These are phyloP conservation scores for Aspergillus affinis DNA, from an alignment of 495 filamentous ascomycete species.

Conservation along the genomic window DNA sequence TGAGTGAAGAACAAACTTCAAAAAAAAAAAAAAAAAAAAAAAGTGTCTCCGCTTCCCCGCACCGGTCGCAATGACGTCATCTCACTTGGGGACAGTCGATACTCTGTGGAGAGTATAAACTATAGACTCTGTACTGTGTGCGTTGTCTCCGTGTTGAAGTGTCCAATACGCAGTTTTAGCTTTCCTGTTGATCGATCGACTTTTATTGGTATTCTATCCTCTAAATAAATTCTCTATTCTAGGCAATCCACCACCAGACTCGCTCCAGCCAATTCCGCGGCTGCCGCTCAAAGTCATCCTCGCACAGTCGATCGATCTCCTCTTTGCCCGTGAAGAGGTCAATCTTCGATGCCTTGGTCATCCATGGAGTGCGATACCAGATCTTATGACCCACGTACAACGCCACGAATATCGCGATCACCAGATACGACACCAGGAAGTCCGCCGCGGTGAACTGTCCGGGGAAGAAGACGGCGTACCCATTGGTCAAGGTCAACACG, in stretches of 20 bases:
- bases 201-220: too few species aligned
- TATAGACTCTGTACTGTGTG: too few species aligned
- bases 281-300: constrained; percentile 25
- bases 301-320: constrained; percentile 33
- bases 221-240: too few species aligned
- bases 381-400: constrained; percentile 50
- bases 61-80: not conserved
- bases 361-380: constrained; percentile 39
- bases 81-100: too few species aligned
- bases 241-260: constrained; percentile 35
- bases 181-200: too few species aligned
- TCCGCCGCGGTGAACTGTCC: constrained; percentile 38
- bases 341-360: constrained; percentile 48
- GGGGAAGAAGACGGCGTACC: constrained; percentile 64
- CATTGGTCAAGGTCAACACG: constrained; percentile 62
- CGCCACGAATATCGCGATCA: constrained; percentile 68
- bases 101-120: too few species aligned
- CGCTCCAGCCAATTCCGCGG: constrained; percentile 35
- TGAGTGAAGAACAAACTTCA: too few species aligned
- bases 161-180: too few species aligned
- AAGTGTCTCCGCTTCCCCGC: too few species aligned
- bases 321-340: constrained; percentile 34
- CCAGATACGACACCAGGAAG: constrained; percentile 51
- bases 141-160: too few species aligned
- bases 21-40: too few species aligned